Conservation (phyloP, 495 filamentous ascomycete species). For the Achaetomiella virescens region DNA sequence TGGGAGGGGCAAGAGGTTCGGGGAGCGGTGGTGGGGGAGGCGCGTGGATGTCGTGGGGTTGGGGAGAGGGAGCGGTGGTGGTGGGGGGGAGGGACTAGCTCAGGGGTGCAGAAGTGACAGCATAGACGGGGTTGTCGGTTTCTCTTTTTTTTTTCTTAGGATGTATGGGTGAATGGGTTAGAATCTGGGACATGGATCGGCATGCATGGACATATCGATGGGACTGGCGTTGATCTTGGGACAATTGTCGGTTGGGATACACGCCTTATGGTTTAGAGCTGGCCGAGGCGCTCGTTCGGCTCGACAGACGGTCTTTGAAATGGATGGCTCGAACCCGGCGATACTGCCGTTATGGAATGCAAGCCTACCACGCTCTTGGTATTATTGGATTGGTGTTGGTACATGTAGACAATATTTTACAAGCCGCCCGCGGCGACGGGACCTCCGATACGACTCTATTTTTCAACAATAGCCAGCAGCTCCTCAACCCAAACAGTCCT, state of each 20-base stretch:
- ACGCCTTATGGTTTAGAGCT: conserved; percentile 10
- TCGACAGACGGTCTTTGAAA: too few relatives aligned
- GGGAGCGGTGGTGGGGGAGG: conserved; percentile 22
- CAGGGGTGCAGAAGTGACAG: conserved; percentile 28
- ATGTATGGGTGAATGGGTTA: neutral
- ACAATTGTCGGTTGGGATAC: neutral
- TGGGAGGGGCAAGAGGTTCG: conserved; percentile 6
- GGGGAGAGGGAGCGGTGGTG: conserved; percentile 29
- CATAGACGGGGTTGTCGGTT: too few relatives aligned
- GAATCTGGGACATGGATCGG: neutral
- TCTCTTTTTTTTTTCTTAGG: neutral
- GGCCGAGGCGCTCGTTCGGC: neutral
- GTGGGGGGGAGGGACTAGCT: conserved; percentile 23
- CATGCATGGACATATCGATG: neutral
- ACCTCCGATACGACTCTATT: too few relatives aligned
- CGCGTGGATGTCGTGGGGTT: conserved; percentile 57
- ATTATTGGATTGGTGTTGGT: too few relatives aligned
- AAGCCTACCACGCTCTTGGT: too few relatives aligned
- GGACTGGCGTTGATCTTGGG: neutral
- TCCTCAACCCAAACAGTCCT: neutral
- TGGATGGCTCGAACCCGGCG: too few relatives aligned
- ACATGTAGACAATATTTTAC: too few relatives aligned
- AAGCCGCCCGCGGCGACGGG: too few relatives aligned
- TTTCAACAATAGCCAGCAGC: too few relatives aligned
- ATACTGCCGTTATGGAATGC: too few relatives aligned